Percentiles rank a stretch among this genome's conserved stretches.
Conservation (phyloP, 306 rosid species). For the Corylus avellana region DNA sequence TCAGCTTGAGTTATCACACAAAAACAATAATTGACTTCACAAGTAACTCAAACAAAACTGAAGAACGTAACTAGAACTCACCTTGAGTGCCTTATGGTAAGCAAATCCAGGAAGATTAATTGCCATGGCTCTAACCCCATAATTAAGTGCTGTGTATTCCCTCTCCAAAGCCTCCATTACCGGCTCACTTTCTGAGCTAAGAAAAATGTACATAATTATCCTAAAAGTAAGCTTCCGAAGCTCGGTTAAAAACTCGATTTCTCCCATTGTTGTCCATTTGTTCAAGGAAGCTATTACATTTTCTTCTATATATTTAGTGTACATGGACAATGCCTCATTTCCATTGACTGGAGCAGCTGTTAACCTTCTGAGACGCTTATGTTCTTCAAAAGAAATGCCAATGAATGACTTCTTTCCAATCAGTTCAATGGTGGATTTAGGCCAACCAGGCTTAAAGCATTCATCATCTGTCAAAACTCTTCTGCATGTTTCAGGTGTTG, state of each 20-base stretch:
- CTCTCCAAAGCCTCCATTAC: slow-evolving; percentile 72
- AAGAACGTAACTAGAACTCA: slow-evolving; percentile 5
- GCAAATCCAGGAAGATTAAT: slow-evolving; percentile 91
- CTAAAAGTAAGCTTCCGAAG: slow-evolving; percentile 70
- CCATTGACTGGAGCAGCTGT: slow-evolving; percentile 89
- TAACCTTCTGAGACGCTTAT: slow-evolving; percentile 74
- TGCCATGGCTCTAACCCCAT: slow-evolving; percentile 86
- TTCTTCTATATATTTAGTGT: slow-evolving; percentile 65
- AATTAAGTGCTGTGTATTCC: slow-evolving; percentile 70
- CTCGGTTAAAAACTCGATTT: slow-evolving; percentile 69
- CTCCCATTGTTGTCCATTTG: slow-evolving; percentile 67
- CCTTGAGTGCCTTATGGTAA: slow-evolving; percentile 78
- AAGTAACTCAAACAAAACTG: neutral
- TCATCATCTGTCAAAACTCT: slow-evolving; percentile 79
- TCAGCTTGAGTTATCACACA: neutral
- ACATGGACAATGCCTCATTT: slow-evolving; percentile 61
- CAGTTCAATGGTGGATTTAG: slow-evolving; percentile 63
- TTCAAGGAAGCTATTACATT: slow-evolving; percentile 54
- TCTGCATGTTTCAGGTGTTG: slow-evolving; percentile 68
- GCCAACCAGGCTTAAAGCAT: slow-evolving; percentile 76
- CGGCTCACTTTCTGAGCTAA: slow-evolving; percentile 69
- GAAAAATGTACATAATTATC: slow-evolving; percentile 82
- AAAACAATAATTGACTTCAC: neutral
- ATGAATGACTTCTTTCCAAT: slow-evolving; percentile 80
- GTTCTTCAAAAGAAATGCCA: slow-evolving; percentile 64